phyloP scores from a whole-genome alignment of 2,329 filamentous ascomycete genomes.

The Monosporascus sp. region DNA sequence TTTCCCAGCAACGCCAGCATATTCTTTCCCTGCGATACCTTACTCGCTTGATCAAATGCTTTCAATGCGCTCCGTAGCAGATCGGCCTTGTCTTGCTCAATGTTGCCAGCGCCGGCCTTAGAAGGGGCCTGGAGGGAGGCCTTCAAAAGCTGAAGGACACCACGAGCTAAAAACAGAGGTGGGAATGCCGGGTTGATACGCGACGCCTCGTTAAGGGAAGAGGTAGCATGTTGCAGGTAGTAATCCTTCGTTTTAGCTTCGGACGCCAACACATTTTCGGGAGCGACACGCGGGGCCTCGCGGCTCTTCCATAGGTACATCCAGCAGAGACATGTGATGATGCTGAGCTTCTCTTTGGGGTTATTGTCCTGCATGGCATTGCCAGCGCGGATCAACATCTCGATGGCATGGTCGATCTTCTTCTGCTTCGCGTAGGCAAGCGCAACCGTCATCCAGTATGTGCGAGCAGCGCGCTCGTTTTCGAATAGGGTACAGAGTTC shows the following conservation, averaged over 20 bases:
- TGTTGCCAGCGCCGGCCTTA: slow-evolving; percentile 56
- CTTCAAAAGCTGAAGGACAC: slow-evolving; percentile 80
- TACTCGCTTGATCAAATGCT: slow-evolving; percentile 89
- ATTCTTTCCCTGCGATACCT: slow-evolving; percentile 78
- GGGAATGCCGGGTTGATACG: slow-evolving; percentile 89
- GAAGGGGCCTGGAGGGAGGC: slow-evolving; percentile 77
- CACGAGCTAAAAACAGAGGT: slow-evolving; percentile 84
- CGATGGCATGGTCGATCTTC: slow-evolving; percentile 79
- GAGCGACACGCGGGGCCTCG: slow-evolving; percentile 60
- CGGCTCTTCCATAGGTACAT: slow-evolving; percentile 85
- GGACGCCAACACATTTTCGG: slow-evolving; percentile 58
- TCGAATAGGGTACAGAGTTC: slow-evolving; percentile 94
- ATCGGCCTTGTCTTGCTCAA: slow-evolving; percentile 71
- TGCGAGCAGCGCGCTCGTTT: slow-evolving; percentile 85
- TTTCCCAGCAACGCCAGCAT: slow-evolving; percentile 90
- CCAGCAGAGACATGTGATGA: slow-evolving; percentile 84
- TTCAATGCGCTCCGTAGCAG: slow-evolving; percentile 81
- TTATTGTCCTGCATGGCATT: slow-evolving; percentile 64
- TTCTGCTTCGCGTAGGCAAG: slow-evolving; percentile 94
- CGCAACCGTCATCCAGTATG: slow-evolving; percentile 97
- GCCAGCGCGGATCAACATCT: slow-evolving; percentile 68
- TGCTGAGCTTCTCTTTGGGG: slow-evolving; percentile 76
- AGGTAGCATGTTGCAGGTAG: slow-evolving; percentile 86
- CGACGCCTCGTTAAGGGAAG: slow-evolving; percentile 89
- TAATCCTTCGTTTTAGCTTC: slow-evolving; percentile 88